Conservation (phyloP, 2,329 filamentous ascomycete species). For the Calonectria pseudoturangicola region DNA sequence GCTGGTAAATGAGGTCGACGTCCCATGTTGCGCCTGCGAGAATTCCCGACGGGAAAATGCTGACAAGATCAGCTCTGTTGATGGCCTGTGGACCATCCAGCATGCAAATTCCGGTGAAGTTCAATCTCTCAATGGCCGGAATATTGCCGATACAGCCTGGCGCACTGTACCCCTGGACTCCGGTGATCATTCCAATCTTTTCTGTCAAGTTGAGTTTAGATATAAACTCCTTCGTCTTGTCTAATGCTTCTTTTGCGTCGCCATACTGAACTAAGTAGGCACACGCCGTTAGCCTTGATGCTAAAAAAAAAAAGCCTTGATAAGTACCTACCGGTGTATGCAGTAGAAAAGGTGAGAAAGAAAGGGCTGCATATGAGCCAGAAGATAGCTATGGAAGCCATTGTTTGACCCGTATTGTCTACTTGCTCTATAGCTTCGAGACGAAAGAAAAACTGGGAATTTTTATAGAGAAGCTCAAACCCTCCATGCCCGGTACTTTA, state of each 20-base stretch:
- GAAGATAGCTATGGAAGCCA: not conserved
- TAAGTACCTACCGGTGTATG: not conserved
- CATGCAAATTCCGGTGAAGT: constrained; percentile 29
- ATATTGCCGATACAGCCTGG: constrained; percentile 15
- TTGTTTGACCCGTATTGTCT: not conserved
- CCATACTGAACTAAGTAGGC: not conserved
- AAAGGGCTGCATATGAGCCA: not conserved
- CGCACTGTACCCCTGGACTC: not conserved
- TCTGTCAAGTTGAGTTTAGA: constrained; percentile 20
- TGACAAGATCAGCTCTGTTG: constrained; percentile 64
- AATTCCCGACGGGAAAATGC: constrained; percentile 22
- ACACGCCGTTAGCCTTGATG: not conserved
- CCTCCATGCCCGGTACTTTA: not conserved
- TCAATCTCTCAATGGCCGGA: constrained; percentile 13
- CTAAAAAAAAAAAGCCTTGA: not conserved
- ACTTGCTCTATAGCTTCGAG: not conserved
- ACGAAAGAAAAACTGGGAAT: too few species aligned
- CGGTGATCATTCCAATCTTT: constrained; percentile 24
- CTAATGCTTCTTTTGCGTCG: not conserved
- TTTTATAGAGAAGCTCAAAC: not conserved
- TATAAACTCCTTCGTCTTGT: constrained; percentile 4
- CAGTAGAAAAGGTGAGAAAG: not conserved
- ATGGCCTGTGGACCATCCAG: constrained; percentile 44
- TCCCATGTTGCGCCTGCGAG: constrained; percentile 26
- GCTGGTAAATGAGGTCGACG: constrained; percentile 11